Base-by-base conservation (phyloP, 225 moss, liverwort and hornwort genomes). In the Straminergon stramineum region DNA sequence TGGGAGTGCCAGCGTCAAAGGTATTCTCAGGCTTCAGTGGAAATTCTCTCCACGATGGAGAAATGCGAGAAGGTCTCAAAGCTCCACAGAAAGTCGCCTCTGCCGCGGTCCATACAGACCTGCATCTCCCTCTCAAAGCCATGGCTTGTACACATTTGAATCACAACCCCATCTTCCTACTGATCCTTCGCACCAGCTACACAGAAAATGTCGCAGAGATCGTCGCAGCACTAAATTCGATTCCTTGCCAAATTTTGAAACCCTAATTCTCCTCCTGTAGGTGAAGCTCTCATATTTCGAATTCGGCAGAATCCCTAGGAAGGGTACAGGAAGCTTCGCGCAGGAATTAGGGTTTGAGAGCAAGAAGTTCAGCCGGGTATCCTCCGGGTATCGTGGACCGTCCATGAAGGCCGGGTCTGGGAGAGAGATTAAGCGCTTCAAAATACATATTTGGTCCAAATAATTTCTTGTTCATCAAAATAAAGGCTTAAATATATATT, bases 101-200 rank as follows among this genome's bases (percentile, higher is more conserved):
- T 78, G 85, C 86, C 39, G 37, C 68, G 55, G 51, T 85, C 87
- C 89, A 87, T 17, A 73, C 78, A 52, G 45, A 87, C 85, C 90
- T 87, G 83, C 52, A 87, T 58, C 91, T 89, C 27, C 85, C 73
- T 87, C 87, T 82, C 83, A 85, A 84, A 57, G 90, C 91, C 94
- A 94, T 94, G 45, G 81, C 71, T 62, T 69, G 22, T 19, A 11
- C 27, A 56, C 52, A 90, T 87, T 83, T 51, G 19, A 84, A 87
- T 87, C 69, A 77, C 34, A 68, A 51, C 34, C 17, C 8, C 78
- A 83, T 69, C 32, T 43, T 28, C 20, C 34, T 60, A 52, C 68
- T 24, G 7, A 66, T 45, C 55, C 35, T 55, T 7, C 30, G 71
- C 37, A 56, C 82, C 43, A 81, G 31, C 43, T 64, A 64, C 66